phyloP scores from a whole-genome alignment of 768 basidiomycete species.

The Russula abietina region DNA sequence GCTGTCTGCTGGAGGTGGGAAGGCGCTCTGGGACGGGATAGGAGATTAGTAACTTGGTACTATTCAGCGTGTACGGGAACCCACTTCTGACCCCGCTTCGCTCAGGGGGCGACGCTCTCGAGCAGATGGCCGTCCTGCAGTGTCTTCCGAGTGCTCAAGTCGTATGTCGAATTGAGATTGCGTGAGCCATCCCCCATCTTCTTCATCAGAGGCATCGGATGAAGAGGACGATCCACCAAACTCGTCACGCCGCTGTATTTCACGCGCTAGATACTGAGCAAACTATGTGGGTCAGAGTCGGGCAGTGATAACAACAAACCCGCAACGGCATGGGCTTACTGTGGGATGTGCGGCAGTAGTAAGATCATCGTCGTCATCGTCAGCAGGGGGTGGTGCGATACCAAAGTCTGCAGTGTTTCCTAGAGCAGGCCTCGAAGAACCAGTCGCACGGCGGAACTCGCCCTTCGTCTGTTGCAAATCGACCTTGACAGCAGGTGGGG shows the following conservation, averaged over 20 bases:
- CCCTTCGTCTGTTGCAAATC: conserved; percentile 37
- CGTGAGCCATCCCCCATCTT: conserved; percentile 75
- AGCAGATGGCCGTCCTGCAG: conserved; percentile 24
- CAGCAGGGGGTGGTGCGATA: conserved; percentile 39
- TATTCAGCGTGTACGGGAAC: neutral
- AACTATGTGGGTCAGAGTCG: conserved; percentile 44
- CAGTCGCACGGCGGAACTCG: conserved; percentile 51
- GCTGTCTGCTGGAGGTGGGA: conserved; percentile 19
- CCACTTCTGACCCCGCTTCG: conserved; percentile 30
- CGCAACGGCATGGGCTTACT: conserved; percentile 31
- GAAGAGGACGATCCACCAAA: conserved; percentile 44
- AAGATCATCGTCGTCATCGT: conserved; percentile 41
- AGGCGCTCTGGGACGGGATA: conserved; percentile 5
- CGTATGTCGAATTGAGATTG: conserved; percentile 58
- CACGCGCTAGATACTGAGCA: conserved; percentile 69
- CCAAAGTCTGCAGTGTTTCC: conserved; percentile 65
- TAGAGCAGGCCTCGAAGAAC: conserved; percentile 38
- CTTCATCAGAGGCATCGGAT: conserved; percentile 49
- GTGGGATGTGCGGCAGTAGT: conserved; percentile 41
- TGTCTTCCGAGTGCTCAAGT: conserved; percentile 29
- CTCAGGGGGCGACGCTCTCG: conserved; percentile 32
- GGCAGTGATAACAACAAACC: neutral
- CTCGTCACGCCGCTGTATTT: conserved; percentile 59
- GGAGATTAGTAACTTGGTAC: neutral
- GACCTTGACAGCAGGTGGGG: conserved; percentile 17